These are phyloP conservation scores for Oxytropis ochrocephala DNA, from an alignment of 306 rosid genomes.

Conservation along the genomic window DNA sequence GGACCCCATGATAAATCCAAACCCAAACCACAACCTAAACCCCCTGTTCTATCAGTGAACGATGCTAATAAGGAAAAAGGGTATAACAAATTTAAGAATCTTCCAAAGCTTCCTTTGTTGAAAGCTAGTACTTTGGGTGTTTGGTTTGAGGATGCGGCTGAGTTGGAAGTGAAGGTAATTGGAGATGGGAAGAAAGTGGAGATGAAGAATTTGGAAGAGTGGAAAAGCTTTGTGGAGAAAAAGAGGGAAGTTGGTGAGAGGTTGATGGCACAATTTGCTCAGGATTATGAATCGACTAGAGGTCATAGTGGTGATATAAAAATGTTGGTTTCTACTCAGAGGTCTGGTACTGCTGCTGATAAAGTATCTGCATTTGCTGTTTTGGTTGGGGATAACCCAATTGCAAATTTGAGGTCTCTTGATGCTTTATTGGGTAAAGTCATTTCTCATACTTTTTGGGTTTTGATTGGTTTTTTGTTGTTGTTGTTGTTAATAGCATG, in stretches of 20 bases:
- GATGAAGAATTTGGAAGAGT: slow-evolving; percentile 42
- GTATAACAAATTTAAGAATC: slow-evolving; percentile 44
- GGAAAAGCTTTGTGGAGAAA: slow-evolving; percentile 66
- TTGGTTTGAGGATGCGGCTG: slow-evolving; percentile 73
- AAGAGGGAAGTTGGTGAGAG: slow-evolving; percentile 75
- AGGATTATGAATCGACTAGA: slow-evolving; percentile 70
- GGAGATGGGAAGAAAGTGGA: slow-evolving; percentile 55
- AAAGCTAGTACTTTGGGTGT: slow-evolving; percentile 54
- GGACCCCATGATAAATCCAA: slow-evolving; percentile 35
- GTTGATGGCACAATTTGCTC: slow-evolving; percentile 68
- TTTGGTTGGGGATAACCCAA: slow-evolving; percentile 77
- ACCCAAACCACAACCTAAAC: slow-evolving; percentile 54
- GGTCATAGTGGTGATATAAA: slow-evolving; percentile 83
- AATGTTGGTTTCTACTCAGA: slow-evolving; percentile 78
- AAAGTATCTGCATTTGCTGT: slow-evolving; percentile 91
- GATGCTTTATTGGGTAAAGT: slow-evolving; percentile 77
- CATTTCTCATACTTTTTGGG: background rate
- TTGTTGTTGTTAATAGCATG: background rate
- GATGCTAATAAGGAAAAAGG: slow-evolving; percentile 34
- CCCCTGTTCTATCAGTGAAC: slow-evolving; percentile 44
- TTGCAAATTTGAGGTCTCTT: slow-evolving; percentile 79
- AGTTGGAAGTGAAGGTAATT: slow-evolving; percentile 55
- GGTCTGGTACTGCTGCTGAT: slow-evolving; percentile 92
- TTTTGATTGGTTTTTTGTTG: background rate
- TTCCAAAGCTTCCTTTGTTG: slow-evolving; percentile 75